phyloP scores from a whole-genome alignment of 805 yeast genomes.

The Myxozyma vanderwaltii region DNA sequence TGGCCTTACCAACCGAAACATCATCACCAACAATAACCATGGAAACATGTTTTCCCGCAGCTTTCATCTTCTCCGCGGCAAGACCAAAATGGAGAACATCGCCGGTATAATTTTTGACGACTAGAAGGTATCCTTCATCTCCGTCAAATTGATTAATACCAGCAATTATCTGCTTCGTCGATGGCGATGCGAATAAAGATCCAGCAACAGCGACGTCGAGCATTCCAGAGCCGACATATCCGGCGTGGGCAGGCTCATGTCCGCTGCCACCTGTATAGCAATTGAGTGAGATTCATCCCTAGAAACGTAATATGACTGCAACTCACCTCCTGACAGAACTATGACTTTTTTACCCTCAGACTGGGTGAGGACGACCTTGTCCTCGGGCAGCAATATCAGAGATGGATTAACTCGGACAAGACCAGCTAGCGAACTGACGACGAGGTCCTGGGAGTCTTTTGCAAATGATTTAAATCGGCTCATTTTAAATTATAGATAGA shows the following conservation, averaged over 20 bases:
- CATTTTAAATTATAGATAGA: too few relatives aligned
- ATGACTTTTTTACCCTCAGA: constrained; percentile 49
- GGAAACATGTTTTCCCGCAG: constrained; percentile 70
- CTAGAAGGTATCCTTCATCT: constrained; percentile 62
- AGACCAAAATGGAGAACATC: constrained; percentile 91
- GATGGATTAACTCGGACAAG: constrained; percentile 58
- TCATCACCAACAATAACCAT: constrained; percentile 84
- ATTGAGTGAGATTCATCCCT: constrained; percentile 73
- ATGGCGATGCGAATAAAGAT: constrained; percentile 85
- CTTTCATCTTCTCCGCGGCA: constrained; percentile 83
- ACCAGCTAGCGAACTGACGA: constrained; percentile 52
- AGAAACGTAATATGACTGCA: constrained; percentile 90
- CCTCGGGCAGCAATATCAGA: constrained; percentile 55
- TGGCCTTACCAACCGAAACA: constrained; percentile 87
- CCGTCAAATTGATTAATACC: constrained; percentile 49
- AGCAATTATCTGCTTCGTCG: constrained; percentile 78
- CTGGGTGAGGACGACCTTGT: constrained; percentile 44
- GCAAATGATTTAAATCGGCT: constrained; percentile 36
- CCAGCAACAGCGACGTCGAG: constrained; percentile 89
- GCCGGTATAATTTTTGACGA: constrained; percentile 93
- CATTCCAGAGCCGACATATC: constrained; percentile 82
- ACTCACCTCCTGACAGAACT: constrained; percentile 76
- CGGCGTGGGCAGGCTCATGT: constrained; percentile 92
- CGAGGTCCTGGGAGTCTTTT: constrained; percentile 38
- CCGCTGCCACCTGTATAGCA: constrained; percentile 78